A percentile compares a stretch with the other conserved stretches of the same genome.
These are phyloP conservation scores for Murraya paniculata DNA, from an alignment of 345 rosid genomes.

Conservation along the genomic window DNA sequence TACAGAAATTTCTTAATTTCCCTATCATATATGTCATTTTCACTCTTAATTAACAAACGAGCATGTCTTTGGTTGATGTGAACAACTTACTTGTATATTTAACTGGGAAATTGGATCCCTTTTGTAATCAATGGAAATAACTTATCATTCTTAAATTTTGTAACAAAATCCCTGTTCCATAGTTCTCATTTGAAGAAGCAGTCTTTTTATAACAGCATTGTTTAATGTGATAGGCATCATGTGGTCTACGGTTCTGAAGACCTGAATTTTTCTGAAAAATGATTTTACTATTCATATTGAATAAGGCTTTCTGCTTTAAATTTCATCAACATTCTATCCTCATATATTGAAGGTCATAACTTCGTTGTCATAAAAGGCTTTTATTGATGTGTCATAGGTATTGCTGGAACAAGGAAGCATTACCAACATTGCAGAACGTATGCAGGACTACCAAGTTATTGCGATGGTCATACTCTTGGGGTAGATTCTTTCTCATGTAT, in stretches of 20 bases:
- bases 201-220: not conserved
- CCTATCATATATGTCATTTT: not conserved
- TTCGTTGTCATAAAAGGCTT: not conserved
- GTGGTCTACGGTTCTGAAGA: too few relatives aligned
- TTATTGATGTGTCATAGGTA: conserved; percentile 38
- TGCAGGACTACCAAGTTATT: conserved; percentile 74
- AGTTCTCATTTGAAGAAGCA: not conserved
- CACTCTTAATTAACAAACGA: not conserved
- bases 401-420: conserved; percentile 59
- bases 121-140: not conserved
- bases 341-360: not conserved
- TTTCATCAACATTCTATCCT: not conserved
- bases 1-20: not conserved
- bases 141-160: not conserved
- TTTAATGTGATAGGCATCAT: not conserved
- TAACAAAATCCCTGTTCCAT: not conserved
- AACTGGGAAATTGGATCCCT: not conserved
- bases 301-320: not conserved
- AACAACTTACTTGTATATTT: not conserved
- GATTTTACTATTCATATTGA: not conserved
- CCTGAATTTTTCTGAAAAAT: too few relatives aligned
- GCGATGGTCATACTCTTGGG: conserved; percentile 87
- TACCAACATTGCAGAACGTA: conserved; percentile 46
- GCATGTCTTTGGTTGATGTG: too few relatives aligned
- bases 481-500: conserved; percentile 29